These are phyloP conservation scores for Acanthamoeba sp. DNA, from an alignment of 208 protist genomes.

Conservation along the genomic window DNA sequence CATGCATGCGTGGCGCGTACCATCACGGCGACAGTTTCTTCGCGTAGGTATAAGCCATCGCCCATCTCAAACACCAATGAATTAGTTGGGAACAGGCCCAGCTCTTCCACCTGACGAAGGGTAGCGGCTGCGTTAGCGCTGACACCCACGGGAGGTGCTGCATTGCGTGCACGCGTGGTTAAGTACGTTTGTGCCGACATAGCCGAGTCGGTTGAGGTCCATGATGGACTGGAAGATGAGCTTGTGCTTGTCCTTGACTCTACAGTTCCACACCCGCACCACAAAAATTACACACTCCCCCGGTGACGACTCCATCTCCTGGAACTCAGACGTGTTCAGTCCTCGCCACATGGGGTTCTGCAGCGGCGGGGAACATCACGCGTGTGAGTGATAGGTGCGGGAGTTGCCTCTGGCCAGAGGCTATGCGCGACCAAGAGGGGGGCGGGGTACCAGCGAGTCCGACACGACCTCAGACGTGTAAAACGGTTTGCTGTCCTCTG, in stretches of 20 bases:
- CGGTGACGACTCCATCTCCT: conserved; percentile 61
- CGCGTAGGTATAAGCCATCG: conserved; percentile 60
- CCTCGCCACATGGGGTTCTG: conserved; percentile 72
- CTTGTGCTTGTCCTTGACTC: conserved; percentile 51
- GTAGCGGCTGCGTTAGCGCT: no score
- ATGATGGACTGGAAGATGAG: conserved; percentile 65
- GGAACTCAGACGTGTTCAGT: background rate
- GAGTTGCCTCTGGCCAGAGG: no score
- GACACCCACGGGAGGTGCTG: no score
- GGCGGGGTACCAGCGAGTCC: conserved; percentile 21
- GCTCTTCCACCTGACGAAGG: conserved; percentile 47
- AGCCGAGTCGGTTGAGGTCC: conserved; percentile 66
- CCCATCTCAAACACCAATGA: conserved; percentile 70
- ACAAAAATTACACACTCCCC: conserved; percentile 71
- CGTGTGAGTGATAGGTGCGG: background rate
- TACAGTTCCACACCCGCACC: conserved; percentile 70
- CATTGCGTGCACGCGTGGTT: background rate
- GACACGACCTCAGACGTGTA: conserved; percentile 61
- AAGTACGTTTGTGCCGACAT: conserved; percentile 52
- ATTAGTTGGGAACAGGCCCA: conserved; percentile 57
- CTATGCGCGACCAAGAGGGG: background rate
- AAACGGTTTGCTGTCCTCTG: conserved; percentile 74
- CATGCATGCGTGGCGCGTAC: conserved; percentile 8
- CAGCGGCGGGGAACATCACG: background rate
- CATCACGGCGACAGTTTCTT: conserved; percentile 60